A percentile compares a stretch with the other conserved stretches of the same genome.
These are phyloP conservation scores for Rhexocercosporidium sp. DNA, from an alignment of 2,329 filamentous ascomycete species.

Conservation along the genomic window DNA sequence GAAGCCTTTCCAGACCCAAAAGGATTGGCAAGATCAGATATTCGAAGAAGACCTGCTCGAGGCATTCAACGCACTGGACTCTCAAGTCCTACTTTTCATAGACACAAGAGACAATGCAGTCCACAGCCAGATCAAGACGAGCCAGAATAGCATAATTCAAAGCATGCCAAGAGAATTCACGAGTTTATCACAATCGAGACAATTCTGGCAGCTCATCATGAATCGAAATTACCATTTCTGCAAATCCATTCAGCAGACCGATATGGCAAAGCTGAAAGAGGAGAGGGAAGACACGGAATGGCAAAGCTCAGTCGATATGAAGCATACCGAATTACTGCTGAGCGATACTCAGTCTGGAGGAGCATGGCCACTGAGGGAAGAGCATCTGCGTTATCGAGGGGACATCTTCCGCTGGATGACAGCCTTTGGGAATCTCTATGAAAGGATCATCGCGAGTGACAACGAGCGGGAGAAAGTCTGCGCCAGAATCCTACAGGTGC, in stretches of 20 bases:
- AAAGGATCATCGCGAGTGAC: neutral
- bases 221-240: conserved; percentile 27
- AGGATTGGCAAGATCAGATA: conserved; percentile 1
- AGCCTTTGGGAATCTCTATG: conserved; percentile 3
- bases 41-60: conserved; percentile 21
- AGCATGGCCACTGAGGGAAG: conserved; percentile 10
- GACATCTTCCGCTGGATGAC: conserved; percentile 16
- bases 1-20: neutral
- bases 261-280: conserved; percentile 9
- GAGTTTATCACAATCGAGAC: neutral
- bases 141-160: conserved; percentile 2
- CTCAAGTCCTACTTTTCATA: conserved; percentile 22
- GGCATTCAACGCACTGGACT: conserved; percentile 22
- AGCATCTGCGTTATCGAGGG: conserved; percentile 5
- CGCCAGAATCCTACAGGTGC: conserved; percentile 17
- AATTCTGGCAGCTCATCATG: conserved; percentile 20
- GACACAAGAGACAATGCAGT: conserved; percentile 15
- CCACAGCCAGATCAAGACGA: conserved; percentile 6
- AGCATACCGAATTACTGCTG: neutral
- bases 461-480: conserved; percentile 11
- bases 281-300: conserved; percentile 2
- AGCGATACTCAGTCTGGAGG: conserved; percentile 1
- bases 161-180: conserved; percentile 16
- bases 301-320: conserved; percentile 13
- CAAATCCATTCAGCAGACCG: conserved; percentile 13